phyloP scores from a whole-genome alignment of 2,329 filamentous ascomycete species.

The Curvularia spicifera region DNA sequence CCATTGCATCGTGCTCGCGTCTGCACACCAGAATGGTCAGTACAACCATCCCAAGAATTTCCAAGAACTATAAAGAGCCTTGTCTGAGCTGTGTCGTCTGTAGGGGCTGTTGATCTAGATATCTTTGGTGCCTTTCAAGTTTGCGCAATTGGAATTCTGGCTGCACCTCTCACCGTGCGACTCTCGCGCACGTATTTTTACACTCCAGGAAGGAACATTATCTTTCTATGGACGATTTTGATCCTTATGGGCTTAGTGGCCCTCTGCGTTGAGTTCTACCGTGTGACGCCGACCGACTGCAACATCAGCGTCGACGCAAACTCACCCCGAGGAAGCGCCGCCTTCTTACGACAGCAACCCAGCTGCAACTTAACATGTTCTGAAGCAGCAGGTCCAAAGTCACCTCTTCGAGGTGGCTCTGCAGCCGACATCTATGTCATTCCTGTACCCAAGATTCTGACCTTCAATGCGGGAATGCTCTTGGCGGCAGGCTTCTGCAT shows the following conservation, averaged over 20 bases:
- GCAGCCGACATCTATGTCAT: conserved; percentile 69
- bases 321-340: conserved; percentile 45
- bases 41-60: conserved; percentile 13
- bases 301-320: conserved; percentile 48
- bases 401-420: conserved; percentile 62
- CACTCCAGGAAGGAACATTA: conserved; percentile 67
- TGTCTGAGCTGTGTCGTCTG: not conserved
- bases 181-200: conserved; percentile 70
- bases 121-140: conserved; percentile 72
- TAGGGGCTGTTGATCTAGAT: conserved; percentile 71
- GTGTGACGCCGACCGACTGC: conserved; percentile 57
- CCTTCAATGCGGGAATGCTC: conserved; percentile 66
- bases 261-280: conserved; percentile 69
- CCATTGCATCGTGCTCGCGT: conserved; percentile 67
- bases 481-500: conserved; percentile 70
- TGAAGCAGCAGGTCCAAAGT: conserved; percentile 56
- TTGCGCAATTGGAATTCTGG: conserved; percentile 69
- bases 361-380: conserved; percentile 60
- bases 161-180: conserved; percentile 67
- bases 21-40: conserved; percentile 65
- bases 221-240: conserved; percentile 70
- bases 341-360: conserved; percentile 56
- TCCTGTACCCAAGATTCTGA: conserved; percentile 62
- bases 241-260: conserved; percentile 67
- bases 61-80: not conserved